Evolutionary conservation across 2,329 filamentous ascomycete species (phyloP), one percentile per base, ranked within the genome.

Genomic region (Raffaelea deltoideospora): DNA sequence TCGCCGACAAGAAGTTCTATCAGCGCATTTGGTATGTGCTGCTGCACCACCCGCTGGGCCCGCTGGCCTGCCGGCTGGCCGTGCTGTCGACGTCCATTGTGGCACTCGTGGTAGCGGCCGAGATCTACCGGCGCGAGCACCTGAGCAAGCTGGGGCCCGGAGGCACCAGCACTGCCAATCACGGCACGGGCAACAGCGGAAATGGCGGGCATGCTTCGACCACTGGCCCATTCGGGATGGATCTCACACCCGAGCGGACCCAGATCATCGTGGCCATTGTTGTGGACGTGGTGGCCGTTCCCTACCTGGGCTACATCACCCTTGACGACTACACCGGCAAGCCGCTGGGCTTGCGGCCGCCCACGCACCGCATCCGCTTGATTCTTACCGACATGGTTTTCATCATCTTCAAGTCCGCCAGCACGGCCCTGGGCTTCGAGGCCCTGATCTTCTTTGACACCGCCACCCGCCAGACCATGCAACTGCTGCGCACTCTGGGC

Each of bases 271-370:
- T 96, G 61, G 88, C 88, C 22, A 79, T 96, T 37, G 73, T 84
- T 26, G 82, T 98, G 28, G 88, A 96, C 56, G 76, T 79, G 7
- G 69, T 96, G 13, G 88, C 90, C 3, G 69, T 96, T 40, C 75
- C 88, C 3, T 98, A 96, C 58, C 79, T 92, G 38, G 62, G 82
- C 34, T 96, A 94, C 59, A 90, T 96, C 61, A 92, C 87, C 19
- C 93, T 79, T 61, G 90, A 98, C 53, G 90, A 98, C 60, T 96
- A 95, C 59, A 90, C 84, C 5, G 84, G 85, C 22, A 92, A 92
- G 53, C 90, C 92, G 18, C 65, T 98, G 17, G 90, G 90, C 2
- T 63, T 98, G 41, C 80, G 92, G 31, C 78, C 77, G 7, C 76
- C 85, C 10, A 77, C 77, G 39, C 79, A 84, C 34, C 98, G 98